phyloP scores from a whole-genome alignment of 2,329 filamentous ascomycete species.

The Epichloe typhina region DNA sequence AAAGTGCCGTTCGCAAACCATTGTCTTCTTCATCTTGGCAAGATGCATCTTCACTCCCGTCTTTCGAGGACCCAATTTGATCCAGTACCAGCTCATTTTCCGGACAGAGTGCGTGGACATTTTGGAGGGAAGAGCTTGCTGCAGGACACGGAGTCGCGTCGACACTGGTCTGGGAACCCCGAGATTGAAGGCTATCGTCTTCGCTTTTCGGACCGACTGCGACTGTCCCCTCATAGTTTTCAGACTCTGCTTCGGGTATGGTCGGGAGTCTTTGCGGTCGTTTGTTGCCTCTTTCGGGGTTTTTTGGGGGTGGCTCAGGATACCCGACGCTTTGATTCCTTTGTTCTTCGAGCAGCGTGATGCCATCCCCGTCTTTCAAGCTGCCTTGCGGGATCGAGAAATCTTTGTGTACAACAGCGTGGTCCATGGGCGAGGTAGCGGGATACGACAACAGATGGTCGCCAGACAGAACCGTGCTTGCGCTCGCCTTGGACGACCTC shows the following conservation, averaged over 20 bases:
- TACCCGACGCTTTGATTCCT: constrained; percentile 14
- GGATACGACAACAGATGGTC: not conserved
- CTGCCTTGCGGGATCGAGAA: not conserved
- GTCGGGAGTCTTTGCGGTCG: constrained; percentile 16
- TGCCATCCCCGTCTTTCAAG: not conserved
- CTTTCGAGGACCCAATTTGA: not conserved
- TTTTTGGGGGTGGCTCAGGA: not conserved
- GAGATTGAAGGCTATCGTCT: not conserved
- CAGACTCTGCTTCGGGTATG: constrained; percentile 3
- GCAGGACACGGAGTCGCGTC: not conserved
- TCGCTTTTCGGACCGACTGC: not conserved
- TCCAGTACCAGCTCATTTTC: not conserved
- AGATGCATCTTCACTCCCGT: not conserved
- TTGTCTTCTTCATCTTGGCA: not conserved
- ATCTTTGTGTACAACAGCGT: constrained; percentile 1
- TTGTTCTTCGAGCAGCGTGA: not conserved
- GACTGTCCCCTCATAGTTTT: not conserved
- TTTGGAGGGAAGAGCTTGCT: not conserved
- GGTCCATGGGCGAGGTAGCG: not conserved
- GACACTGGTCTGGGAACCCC: not conserved
- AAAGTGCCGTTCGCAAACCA: constrained; percentile 15
- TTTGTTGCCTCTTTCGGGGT: constrained; percentile 24
- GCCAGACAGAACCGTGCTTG: not conserved
- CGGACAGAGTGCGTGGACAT: not conserved
- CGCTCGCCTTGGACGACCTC: not conserved